Evolutionary conservation across 2,329 filamentous ascomycete species (phyloP).

Genomic region (Colletotrichum salicis): DNA sequence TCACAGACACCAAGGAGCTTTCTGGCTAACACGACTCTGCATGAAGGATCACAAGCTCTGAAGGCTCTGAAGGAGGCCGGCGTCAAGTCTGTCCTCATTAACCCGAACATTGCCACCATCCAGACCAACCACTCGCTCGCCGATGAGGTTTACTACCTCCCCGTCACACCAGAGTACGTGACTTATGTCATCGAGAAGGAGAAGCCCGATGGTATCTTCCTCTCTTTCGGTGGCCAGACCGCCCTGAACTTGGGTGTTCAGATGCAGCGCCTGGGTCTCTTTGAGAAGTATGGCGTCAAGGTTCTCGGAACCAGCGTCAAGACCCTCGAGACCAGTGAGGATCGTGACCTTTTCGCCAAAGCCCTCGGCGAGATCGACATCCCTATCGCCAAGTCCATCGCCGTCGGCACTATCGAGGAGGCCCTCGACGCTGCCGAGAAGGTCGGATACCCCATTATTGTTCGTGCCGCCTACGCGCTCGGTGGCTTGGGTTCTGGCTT

Average conservation of each 20-base stretch:
- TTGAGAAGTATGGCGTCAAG: constrained; percentile 94
- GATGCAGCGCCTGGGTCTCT: constrained; percentile 95
- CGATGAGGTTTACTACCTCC: constrained; percentile 98
- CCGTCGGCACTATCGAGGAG: constrained; percentile 90
- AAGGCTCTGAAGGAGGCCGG: constrained; percentile 97
- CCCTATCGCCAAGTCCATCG: constrained; percentile 95
- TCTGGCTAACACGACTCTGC: constrained; percentile 37
- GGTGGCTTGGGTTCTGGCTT: constrained; percentile 97
- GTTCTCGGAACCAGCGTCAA: constrained; percentile 95
- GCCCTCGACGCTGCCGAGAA: constrained; percentile 86
- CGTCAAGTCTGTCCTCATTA: constrained; percentile 90
- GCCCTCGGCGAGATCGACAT: constrained; percentile 97
- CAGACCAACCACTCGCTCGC: constrained; percentile 96
- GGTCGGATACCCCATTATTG: constrained; percentile 97
- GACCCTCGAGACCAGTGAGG: constrained; percentile 93
- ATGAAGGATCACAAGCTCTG: constrained; percentile 87
- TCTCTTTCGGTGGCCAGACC: constrained; percentile 97
- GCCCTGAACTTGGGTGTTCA: constrained; percentile 96
- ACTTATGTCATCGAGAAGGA: constrained; percentile 97
- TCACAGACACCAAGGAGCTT: constrained; percentile 16
- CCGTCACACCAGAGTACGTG: constrained; percentile 97
- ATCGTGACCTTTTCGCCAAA: constrained; percentile 95
- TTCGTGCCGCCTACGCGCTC: constrained; percentile 94
- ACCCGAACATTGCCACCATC: constrained; percentile 98
- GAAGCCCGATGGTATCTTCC: constrained; percentile 94